Base-by-base conservation (phyloP, 306 rosid genomes). In the Prunus mume region DNA sequence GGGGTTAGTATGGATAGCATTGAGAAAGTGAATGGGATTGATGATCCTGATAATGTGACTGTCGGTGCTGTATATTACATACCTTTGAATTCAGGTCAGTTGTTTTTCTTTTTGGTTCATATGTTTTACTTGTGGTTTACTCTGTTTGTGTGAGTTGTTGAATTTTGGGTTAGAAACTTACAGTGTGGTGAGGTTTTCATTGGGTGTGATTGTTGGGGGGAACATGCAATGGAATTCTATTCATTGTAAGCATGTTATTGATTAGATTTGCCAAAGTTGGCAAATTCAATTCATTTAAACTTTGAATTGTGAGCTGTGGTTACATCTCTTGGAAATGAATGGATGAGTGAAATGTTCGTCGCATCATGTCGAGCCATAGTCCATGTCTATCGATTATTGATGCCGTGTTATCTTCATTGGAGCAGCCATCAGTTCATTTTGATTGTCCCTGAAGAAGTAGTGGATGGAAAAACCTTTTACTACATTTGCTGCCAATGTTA, bases 1-100 rank as follows among this genome's bases (percentile, higher is more conserved):
- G 99, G 99, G 65, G 97, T 95, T 65, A 95, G 97, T 65, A 95
- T 95, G 99, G 97, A 87, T 85, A 92, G 88, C 65, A 92, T 95
- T 77, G 99, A 95, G 87, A 72, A 55, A 38, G 88, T 92, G 9
- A 95, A 95, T 85, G 96, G 91, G 65, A 87, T 95, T 55, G 81
- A 28, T 30, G 82, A 86, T 85, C 97, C 97, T 30, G 91, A 90
- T 82, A 95, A 95, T 87, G 93, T 88, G 69, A 87, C 97, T 51
- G 91, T 85, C 12, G 97, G 93, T 67, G 88, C 97, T 43, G 85
- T 95, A 45, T 95, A 88, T 91, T 92, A 89, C 79, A 85, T 95
- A 25, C 99, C 99, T 78, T 82, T 95, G 32, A 76, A 95, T 91
- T 95, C 99, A 41, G 99, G 99, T 92, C 13, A 76, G 91, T 83